phyloP scores from a whole-genome alignment of 2,329 filamentous ascomycete species.

The Cadophora gregata region DNA sequence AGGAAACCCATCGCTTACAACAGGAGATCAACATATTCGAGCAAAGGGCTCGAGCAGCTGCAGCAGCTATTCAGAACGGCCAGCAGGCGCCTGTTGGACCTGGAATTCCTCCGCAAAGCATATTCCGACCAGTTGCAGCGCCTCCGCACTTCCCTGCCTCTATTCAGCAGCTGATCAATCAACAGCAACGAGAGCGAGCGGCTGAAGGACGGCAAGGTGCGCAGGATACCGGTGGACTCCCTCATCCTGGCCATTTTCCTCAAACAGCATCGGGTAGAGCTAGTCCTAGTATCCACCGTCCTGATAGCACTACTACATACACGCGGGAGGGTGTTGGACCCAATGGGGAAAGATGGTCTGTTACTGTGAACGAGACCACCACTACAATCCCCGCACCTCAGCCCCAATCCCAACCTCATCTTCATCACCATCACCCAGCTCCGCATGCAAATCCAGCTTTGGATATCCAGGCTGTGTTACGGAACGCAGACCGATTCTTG shows the following conservation, averaged over 20 bases:
- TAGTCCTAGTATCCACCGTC: slow-evolving; percentile 42
- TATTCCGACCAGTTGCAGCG: slow-evolving; percentile 30
- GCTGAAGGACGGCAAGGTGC: slow-evolving; percentile 36
- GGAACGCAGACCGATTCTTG: slow-evolving; percentile 37
- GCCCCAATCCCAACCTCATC: slow-evolving; percentile 30
- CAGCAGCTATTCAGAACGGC: slow-evolving; percentile 20
- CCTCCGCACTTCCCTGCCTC: slow-evolving; percentile 28
- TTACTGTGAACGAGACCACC: slow-evolving; percentile 56
- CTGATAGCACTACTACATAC: slow-evolving; percentile 50
- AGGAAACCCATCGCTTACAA: slow-evolving; percentile 52
- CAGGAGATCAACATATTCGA: slow-evolving; percentile 43
- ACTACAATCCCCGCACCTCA: slow-evolving; percentile 37
- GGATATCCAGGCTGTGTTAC: slow-evolving; percentile 39
- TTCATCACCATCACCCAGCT: slow-evolving; percentile 23
- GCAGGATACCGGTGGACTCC: slow-evolving; percentile 30
- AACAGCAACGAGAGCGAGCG: slow-evolving; percentile 40
- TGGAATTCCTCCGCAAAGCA: slow-evolving; percentile 23
- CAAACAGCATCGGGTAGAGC: slow-evolving; percentile 37
- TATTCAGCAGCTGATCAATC: slow-evolving; percentile 37
- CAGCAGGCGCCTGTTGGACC: slow-evolving; percentile 22
- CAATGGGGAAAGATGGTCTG: slow-evolving; percentile 58
- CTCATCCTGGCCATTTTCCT: slow-evolving; percentile 35
- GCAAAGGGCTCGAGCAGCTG: slow-evolving; percentile 29
- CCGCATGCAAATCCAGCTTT: slow-evolving; percentile 30
- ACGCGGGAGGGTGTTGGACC: slow-evolving; percentile 56